Conservation (phyloP, 805 yeast species). For the Starmerella apis region DNA sequence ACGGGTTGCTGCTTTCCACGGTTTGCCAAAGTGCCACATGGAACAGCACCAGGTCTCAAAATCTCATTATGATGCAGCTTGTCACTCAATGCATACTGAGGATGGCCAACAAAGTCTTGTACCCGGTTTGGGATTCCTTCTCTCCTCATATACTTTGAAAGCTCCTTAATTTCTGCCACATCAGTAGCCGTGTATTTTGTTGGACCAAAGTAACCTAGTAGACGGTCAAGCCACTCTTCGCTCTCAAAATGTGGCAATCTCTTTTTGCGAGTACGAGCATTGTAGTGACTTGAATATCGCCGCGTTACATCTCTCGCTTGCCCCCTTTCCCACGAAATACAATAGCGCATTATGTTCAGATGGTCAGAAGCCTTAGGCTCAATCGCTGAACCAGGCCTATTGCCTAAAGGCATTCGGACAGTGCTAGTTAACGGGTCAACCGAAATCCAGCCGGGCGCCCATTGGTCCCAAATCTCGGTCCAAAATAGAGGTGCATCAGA, state of each 20-base stretch:
- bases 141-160: conserved; percentile 47
- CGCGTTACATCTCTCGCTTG: conserved; percentile 75
- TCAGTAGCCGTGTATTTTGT: conserved; percentile 30
- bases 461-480: conserved; percentile 88
- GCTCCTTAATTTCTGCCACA: conserved; percentile 46
- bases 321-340: conserved; percentile 63
- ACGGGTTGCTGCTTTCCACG: conserved; percentile 34
- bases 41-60: conserved; percentile 47
- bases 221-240: conserved; percentile 40
- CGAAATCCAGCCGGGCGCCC: conserved; percentile 65
- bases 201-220: conserved; percentile 33
- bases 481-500: conserved; percentile 58
- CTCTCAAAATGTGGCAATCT: conserved; percentile 48
- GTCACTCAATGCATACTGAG: conserved; percentile 67
- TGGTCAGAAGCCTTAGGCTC: conserved; percentile 62
- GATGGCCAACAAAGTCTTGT: conserved; percentile 79
- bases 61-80: conserved; percentile 67
- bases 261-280: conserved; percentile 65
- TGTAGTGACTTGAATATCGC: conserved; percentile 59
- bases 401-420: conserved; percentile 47
- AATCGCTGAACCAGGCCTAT: conserved; percentile 41
- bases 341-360: conserved; percentile 58
- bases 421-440: conserved; percentile 61
- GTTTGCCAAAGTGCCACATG: conserved; percentile 62
- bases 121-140: conserved; percentile 85